Base-by-base conservation (phyloP, 305 asterid genomes). In the Fraxinus ornus region DNA sequence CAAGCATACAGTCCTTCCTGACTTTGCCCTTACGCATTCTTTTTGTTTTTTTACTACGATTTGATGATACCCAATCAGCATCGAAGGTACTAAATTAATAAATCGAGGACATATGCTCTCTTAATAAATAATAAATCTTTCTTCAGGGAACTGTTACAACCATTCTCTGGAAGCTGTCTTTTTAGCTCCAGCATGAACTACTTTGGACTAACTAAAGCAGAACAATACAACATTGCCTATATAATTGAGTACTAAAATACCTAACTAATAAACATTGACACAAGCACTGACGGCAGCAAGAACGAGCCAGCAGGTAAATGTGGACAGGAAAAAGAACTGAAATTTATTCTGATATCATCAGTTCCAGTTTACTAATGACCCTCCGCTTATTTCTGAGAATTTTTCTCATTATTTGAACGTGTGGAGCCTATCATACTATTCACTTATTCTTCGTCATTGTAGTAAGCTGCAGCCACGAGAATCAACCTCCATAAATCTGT, bases 51-150 rank as follows among this genome's bases (percentile, higher is more conserved):
- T 79, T 76, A 82, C 82, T 75, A 74, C 80, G 47, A 75, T 22
- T 77, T 79, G 62, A 62, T 52, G 41, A 82, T 77, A 78, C 84
- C 82, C 83, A 80, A 79, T 79, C 82, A 79, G 13, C 78, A 17
- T 83, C 83, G 79, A 72, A 30, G 72, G 37, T 41, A 87, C 80
- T 66, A 78, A 85, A 81, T 83, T 81, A 70, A 62, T 83, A 60
- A 30, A 44, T 9, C 10, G 13, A 37, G 19, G 41, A 60, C 78
- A 28, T 73, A 57, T 21, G 10, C 3, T 41, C 37, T 21, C 7
- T 73, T 32, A 7, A 47, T 37, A 55, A 68, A 78, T 77, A 35
- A 39, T 19, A 13, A 71, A 78, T 83, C 12, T 78, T 39, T 73
- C 35, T 52, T 24, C 47, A 28, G 70, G 32, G 77, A 41, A 26